phyloP scores from a whole-genome alignment of 2,329 filamentous ascomycete species.

The Neonectria coccinea region DNA sequence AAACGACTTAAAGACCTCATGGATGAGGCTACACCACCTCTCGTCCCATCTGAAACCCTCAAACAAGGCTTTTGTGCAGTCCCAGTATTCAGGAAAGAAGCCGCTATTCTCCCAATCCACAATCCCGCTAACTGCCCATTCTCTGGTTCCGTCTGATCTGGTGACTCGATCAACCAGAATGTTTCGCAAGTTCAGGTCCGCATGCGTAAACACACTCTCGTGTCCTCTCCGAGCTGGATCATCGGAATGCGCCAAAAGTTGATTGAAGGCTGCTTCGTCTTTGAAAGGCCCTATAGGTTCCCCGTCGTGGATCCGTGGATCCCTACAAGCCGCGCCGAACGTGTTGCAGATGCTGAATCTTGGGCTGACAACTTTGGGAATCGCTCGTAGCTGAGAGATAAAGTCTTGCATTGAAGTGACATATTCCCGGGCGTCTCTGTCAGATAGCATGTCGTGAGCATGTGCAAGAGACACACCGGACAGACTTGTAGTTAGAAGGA shows the following conservation, averaged over 20 bases:
- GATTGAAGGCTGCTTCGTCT: conserved; percentile 43
- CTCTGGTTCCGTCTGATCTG: conserved; percentile 14
- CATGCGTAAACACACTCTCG: conserved; percentile 49
- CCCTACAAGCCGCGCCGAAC: conserved; percentile 41
- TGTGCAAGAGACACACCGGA: conserved; percentile 9
- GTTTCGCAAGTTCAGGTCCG: conserved; percentile 50
- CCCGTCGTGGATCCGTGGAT: conserved; percentile 44
- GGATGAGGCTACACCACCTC: too few species aligned
- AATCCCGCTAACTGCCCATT: conserved; percentile 10
- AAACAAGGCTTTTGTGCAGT: too few species aligned
- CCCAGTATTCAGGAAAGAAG: too few species aligned
- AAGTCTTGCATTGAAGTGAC: conserved; percentile 42
- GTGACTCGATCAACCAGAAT: conserved; percentile 44
- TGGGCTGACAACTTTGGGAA: conserved; percentile 35
- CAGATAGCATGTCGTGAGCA: conserved; percentile 43
- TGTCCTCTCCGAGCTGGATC: conserved; percentile 47
- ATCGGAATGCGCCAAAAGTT: conserved; percentile 46
- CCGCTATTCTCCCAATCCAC: conserved; percentile 13
- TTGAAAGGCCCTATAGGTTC: conserved; percentile 6
- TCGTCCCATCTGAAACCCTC: too few species aligned
- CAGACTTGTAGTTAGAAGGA: conserved; percentile 22
- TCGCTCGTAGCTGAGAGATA: conserved; percentile 43
- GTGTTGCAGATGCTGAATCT: conserved; percentile 47
- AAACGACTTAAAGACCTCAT: too few species aligned
- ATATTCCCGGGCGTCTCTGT: conserved; percentile 40